Evolutionary conservation across 495 filamentous ascomycete genomes (phyloP).

Genomic region (Annulohypoxylon bovei): DNA sequence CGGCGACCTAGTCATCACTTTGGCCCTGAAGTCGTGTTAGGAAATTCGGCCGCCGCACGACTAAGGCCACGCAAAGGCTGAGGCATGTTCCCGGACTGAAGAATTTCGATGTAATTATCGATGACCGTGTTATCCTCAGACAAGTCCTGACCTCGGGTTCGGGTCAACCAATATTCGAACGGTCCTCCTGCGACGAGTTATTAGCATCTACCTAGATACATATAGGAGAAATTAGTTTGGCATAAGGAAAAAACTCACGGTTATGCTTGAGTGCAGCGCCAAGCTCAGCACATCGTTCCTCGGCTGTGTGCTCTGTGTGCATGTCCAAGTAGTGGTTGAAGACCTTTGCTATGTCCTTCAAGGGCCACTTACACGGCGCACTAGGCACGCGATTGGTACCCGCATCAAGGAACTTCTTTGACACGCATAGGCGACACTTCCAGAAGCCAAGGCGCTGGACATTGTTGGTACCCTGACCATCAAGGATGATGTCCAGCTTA

Average conservation of each 20-base stretch:
- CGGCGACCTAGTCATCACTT: background rate
- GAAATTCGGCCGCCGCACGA: conserved; percentile 47
- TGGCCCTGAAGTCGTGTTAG: conserved; percentile 20
- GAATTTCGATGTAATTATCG: conserved; percentile 45
- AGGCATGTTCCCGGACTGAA: conserved; percentile 50
- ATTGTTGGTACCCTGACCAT: conserved; percentile 2
- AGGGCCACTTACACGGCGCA: conserved; percentile 57
- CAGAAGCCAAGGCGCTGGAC: conserved; percentile 57
- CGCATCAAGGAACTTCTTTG: conserved; percentile 52
- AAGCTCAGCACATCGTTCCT: conserved; percentile 53
- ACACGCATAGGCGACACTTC: conserved; percentile 56
- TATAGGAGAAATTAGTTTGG: background rate
- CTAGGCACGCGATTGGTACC: conserved; percentile 52
- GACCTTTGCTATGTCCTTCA: conserved; percentile 59
- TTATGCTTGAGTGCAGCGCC: conserved; percentile 52
- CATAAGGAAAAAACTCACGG: conserved; percentile 37
- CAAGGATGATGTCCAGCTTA: background rate
- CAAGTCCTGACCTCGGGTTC: conserved; percentile 49
- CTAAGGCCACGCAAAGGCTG: conserved; percentile 47
- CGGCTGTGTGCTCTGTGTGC: conserved; percentile 52
- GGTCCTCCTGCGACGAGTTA: conserved; percentile 48
- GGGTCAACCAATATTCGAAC: conserved; percentile 58
- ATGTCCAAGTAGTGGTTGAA: conserved; percentile 58
- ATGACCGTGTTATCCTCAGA: conserved; percentile 36
- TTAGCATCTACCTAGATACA: conserved; percentile 13